phyloP scores from a whole-genome alignment of 805 yeast genomes.

The Metschnikowia noctiluminum region DNA sequence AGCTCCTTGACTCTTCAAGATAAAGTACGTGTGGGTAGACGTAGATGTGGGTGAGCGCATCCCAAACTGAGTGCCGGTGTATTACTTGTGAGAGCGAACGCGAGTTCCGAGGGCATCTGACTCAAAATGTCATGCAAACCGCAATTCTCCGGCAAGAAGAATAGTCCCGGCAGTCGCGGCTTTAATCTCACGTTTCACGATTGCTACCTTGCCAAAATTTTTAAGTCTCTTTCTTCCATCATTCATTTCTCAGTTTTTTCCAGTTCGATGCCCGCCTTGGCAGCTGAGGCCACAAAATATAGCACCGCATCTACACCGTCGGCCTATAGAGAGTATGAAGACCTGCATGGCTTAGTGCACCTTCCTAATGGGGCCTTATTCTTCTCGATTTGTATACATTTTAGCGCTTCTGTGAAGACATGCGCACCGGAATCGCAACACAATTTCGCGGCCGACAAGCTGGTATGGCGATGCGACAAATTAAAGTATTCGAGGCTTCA shows the following conservation, averaged over 20 bases:
- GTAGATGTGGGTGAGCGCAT: too few species aligned
- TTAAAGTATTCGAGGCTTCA: neutral
- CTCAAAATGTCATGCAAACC: slow-evolving; percentile 11
- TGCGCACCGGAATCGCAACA: slow-evolving; percentile 7
- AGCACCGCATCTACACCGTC: neutral
- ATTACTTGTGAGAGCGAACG: neutral
- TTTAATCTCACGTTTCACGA: neutral
- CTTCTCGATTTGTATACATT: slow-evolving; percentile 6
- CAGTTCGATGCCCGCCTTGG: too few species aligned
- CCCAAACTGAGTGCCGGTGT: too few species aligned
- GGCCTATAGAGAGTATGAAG: neutral
- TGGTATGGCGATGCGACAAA: slow-evolving; percentile 1
- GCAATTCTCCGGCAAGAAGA: neutral
- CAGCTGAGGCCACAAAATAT: neutral
- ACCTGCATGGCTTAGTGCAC: slow-evolving; percentile 2
- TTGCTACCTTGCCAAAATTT: neutral
- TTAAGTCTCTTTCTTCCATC: neutral
- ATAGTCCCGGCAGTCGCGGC: slow-evolving; percentile 1
- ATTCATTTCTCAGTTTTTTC: neutral
- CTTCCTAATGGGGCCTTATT: slow-evolving; percentile 8
- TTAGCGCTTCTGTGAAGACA: slow-evolving; percentile 1
- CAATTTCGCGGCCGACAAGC: neutral
- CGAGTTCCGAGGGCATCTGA: slow-evolving; percentile 9
- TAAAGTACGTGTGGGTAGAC: too few species aligned
- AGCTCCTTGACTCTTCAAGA: too few species aligned